Percentiles rank a stretch among this genome's conserved stretches.
These are phyloP conservation scores for Bruguiera sexangula DNA, from an alignment of 345 rosid genomes.

Conservation along the genomic window DNA sequence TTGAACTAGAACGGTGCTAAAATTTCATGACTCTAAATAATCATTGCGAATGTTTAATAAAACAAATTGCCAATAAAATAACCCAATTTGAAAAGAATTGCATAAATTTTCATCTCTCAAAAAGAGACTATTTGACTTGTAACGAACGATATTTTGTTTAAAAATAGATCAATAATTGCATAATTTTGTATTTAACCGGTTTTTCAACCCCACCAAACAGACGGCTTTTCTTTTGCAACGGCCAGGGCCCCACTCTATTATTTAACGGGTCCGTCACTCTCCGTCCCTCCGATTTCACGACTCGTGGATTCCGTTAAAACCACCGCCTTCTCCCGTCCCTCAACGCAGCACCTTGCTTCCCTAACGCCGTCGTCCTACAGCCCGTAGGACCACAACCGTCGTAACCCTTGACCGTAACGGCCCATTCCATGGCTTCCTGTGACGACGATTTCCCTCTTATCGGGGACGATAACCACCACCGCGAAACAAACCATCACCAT, in stretches of 20 bases:
- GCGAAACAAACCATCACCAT: constrained; percentile 40
- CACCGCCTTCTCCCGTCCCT: constrained; percentile 7
- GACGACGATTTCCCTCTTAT: constrained; percentile 83
- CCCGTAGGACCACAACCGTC: constrained; percentile 10
- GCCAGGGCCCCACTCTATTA: neutral
- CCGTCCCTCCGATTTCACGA: constrained; percentile 28
- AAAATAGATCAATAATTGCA: too few species aligned
- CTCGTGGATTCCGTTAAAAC: constrained; percentile 44
- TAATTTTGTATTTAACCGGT: too few species aligned
- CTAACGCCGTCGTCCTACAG: constrained; percentile 59
- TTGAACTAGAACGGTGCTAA: too few species aligned
- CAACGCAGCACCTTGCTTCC: constrained; percentile 29
- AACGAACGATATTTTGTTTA: too few species aligned
- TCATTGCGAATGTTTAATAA: too few species aligned
- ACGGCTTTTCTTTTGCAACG: too few species aligned
- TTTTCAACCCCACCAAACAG: too few species aligned
- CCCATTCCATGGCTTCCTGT: constrained; percentile 64
- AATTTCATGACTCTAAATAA: too few species aligned
- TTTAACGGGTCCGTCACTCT: constrained; percentile 72
- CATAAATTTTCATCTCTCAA: too few species aligned
- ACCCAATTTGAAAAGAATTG: too few species aligned
- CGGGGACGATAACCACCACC: constrained; percentile 55
- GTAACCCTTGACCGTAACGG: constrained; percentile 59
- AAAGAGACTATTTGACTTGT: too few species aligned
- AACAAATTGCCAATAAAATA: too few species aligned